Percentiles rank a stretch among this genome's conserved stretches.
Conservation (phyloP, 2,329 filamentous ascomycete species). For the Phialocephala sp. region DNA sequence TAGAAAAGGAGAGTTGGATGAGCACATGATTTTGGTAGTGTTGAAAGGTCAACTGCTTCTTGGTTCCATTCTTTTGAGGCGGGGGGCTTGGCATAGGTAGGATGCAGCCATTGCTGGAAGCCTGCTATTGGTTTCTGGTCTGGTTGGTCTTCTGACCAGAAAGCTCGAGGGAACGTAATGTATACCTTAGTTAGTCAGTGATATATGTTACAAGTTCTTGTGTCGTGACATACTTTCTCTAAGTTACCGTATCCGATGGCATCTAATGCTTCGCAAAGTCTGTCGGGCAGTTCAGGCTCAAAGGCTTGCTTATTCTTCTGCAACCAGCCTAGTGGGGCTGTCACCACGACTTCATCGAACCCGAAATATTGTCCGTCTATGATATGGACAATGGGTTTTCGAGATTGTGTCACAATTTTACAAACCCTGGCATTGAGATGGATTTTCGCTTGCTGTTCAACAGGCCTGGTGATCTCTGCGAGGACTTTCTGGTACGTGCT, state of each 20-base stretch:
- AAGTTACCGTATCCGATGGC: constrained; percentile 54
- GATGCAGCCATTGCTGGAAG: constrained; percentile 66
- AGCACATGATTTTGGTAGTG: constrained; percentile 51
- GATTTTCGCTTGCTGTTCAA: constrained; percentile 33
- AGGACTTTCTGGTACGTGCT: constrained; percentile 42
- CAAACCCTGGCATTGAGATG: constrained; percentile 35
- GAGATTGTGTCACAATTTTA: constrained; percentile 23
- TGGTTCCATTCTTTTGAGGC: constrained; percentile 62
- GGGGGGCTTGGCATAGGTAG: constrained; percentile 57
- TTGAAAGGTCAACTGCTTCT: constrained; percentile 66
- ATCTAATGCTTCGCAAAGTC: constrained; percentile 52
- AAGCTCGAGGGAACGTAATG: constrained; percentile 65
- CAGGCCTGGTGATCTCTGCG: constrained; percentile 37
- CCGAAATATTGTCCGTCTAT: constrained; percentile 28
- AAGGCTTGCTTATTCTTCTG: constrained; percentile 51
- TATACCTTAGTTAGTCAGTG: constrained; percentile 37
- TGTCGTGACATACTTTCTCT: constrained; percentile 52
- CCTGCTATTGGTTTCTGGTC: constrained; percentile 42
- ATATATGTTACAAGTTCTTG: not conserved
- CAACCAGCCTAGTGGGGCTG: constrained; percentile 56
- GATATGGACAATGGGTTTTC: constrained; percentile 28
- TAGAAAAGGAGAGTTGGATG: constrained; percentile 75
- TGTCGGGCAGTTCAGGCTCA: constrained; percentile 49
- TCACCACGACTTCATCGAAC: constrained; percentile 54
- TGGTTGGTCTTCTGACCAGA: constrained; percentile 53